Evolutionary conservation across 331 rosid genomes (phyloP), one percentile per base, ranked within the genome.

Genomic region (Malus hybrid): DNA sequence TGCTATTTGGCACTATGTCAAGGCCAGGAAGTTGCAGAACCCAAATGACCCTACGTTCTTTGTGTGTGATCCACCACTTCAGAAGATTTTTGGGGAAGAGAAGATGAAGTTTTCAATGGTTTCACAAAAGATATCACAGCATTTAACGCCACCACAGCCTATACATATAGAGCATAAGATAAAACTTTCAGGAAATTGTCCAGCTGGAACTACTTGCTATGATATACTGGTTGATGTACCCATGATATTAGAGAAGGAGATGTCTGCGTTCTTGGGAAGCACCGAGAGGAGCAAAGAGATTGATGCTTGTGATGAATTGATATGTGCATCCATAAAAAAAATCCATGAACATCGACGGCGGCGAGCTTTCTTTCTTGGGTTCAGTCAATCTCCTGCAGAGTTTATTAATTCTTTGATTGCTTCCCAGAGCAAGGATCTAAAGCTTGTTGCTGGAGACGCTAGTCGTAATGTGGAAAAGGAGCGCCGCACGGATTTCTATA

Each of bases 381-480:
- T 95, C 84, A 87, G 99, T 80, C 91, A 90, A 74, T 89, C 93
- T 76, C 97, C 99, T 16, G 83, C 85, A 5, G 97, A 92, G 82
- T 92, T 92, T 75, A 75, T 92, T 50, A 87, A 92, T 73, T 65
- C 90, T 44, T 73, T 86, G 73, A 83, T 87, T 74, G 80, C 92
- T 84, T 95, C 99, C 78, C 92, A 89, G 81, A 85, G 97, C 81
- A 88, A 88, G 80, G 97, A 87, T 79, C 76, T 88, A 63, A 90
- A 86, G 77, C 95, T 76, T 78, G 89, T 81, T 74, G 90, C 87
- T 55, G 93, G 96, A 73, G 92, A 89, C 77, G 85, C 89, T 33
- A 86, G 81, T 55, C 79, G 65, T 48, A 84, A 69, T 66, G 81
- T 84, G 2, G 88, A 86, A 78, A 90, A 83, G 86, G 91, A 90